These are phyloP conservation scores for Fusarium pilosicola DNA, from an alignment of 2,329 filamentous ascomycete genomes.

Conservation along the genomic window DNA sequence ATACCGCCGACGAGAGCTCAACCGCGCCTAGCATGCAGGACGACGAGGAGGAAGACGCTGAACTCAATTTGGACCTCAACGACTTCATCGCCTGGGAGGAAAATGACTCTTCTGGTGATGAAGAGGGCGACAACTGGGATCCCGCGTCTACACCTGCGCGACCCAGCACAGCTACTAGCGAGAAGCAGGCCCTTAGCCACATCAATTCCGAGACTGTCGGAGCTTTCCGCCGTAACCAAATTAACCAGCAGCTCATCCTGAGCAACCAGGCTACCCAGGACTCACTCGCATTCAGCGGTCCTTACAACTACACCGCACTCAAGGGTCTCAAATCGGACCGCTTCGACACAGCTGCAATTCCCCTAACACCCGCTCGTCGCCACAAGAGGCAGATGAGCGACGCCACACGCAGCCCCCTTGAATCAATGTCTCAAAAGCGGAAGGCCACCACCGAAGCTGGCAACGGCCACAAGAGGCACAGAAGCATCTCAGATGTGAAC, in stretches of 20 bases:
- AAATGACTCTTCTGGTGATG: slow-evolving; percentile 68
- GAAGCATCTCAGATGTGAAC: slow-evolving; percentile 68
- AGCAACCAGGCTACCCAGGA: slow-evolving; percentile 70
- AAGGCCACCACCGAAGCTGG: slow-evolving; percentile 61
- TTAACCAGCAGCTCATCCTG: slow-evolving; percentile 68
- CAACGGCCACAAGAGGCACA: slow-evolving; percentile 63
- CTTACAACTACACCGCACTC: slow-evolving; percentile 68
- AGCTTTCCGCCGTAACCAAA: slow-evolving; percentile 78
- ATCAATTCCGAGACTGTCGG: slow-evolving; percentile 75
- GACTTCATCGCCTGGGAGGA: slow-evolving; percentile 78
- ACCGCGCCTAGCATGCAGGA: slow-evolving; percentile 49
- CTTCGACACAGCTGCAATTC: slow-evolving; percentile 71
- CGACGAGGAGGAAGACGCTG: slow-evolving; percentile 73
- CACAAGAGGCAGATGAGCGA: slow-evolving; percentile 61
- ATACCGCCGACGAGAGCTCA: slow-evolving; percentile 61
- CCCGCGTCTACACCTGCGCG: slow-evolving; percentile 63
- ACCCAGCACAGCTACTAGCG: slow-evolving; percentile 59
- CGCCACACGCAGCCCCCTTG: slow-evolving; percentile 60
- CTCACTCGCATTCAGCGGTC: slow-evolving; percentile 69
- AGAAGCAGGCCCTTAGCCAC: slow-evolving; percentile 65
- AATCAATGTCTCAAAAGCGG: slow-evolving; percentile 61
- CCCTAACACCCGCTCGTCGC: slow-evolving; percentile 74
- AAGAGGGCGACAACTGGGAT: slow-evolving; percentile 61
- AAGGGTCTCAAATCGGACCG: slow-evolving; percentile 73
- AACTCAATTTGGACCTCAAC: slow-evolving; percentile 71